Evolutionary conservation across 768 basidiomycete species (phyloP).

Genomic region (Russula abietina): DNA sequence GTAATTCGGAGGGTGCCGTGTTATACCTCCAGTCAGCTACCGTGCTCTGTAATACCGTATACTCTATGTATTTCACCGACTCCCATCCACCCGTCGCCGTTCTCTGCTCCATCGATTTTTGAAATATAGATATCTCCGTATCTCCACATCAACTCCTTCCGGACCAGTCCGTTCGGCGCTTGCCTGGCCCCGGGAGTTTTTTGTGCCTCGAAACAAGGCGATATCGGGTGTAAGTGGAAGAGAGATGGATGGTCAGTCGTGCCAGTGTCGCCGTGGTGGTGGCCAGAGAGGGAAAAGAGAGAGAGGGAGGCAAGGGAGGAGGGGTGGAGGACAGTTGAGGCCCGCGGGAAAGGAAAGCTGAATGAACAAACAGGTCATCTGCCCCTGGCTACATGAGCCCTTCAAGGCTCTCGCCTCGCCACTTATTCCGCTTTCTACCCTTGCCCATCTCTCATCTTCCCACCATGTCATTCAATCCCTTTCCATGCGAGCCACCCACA

Average conservation of each 20-base stretch:
- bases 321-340: not conserved
- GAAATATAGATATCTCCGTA: slow-evolving; percentile 8
- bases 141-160: not conserved
- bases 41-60: slow-evolving; percentile 20
- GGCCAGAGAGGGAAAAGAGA: not conserved
- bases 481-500: slow-evolving; percentile 54
- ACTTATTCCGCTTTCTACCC: slow-evolving; percentile 2
- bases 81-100: not conserved
- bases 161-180: slow-evolving; percentile 7
- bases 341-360: slow-evolving; percentile 17
- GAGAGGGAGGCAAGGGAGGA: not conserved
- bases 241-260: not conserved
- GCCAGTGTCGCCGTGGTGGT: not conserved
- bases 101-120: slow-evolving; percentile 8
- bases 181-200: not conserved
- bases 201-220: not conserved
- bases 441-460: slow-evolving; percentile 17
- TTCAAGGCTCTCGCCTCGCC: not conserved
- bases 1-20: not conserved
- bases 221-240: not conserved
- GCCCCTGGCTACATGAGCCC: slow-evolving; percentile 12
- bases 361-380: slow-evolving; percentile 7
- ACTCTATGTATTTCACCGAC: slow-evolving; percentile 11
- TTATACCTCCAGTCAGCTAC: not conserved
- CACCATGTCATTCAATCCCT: slow-evolving; percentile 23